Evolutionary conservation across 1,284 basidiomycete species (phyloP), one percentile per base, ranked within the genome.

Genomic region (Fomitiporia mediterranea): DNA sequence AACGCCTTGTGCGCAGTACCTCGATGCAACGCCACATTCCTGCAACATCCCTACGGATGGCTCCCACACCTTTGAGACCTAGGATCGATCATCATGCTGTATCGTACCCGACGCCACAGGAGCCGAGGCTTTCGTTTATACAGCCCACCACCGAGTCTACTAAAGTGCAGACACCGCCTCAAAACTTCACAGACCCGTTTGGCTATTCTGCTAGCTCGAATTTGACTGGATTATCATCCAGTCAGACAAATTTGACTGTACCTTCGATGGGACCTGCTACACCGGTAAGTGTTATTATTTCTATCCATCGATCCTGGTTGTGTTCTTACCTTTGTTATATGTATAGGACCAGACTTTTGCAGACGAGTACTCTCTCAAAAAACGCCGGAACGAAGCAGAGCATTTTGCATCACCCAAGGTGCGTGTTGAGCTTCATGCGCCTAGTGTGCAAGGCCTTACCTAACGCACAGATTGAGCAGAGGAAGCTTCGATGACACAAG

Each of bases 21-120:
- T 38, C 52, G 2, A 56, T 56, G 38, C 55, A 51, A 9, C 48
- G 55, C 27, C 55, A 56, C 19, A 51, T 56, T 2, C 55, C 55
- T 25, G 38, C 37, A 17, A 34, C 37, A 13, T 43, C 47, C 17
- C 47, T 56, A 2, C 19, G 48, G 28, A 46, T 56, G 55, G 55
- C 48, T 8, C 55, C 55, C 3, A 56, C 48, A 9, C 48, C 55
- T 43, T 11, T 56, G n/a, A 47, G 37, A 13, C 55, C 55, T n/a
- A 50, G 37, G 23, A 56, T 51, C 34, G 48, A 56, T 23, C 48
- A 43, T 51, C 48, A 51, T 21, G 38, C 55, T 4, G 15, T 51
- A 6, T 43, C 48, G n/a, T 56, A 56, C 28, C 48, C 55, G 1
- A 43, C 28, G 4, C 55, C 55, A 9, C 55, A 56, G 35, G 48